Conservation (phyloP, 768 basidiomycete species). For the Mycena olivaceomarginata region DNA sequence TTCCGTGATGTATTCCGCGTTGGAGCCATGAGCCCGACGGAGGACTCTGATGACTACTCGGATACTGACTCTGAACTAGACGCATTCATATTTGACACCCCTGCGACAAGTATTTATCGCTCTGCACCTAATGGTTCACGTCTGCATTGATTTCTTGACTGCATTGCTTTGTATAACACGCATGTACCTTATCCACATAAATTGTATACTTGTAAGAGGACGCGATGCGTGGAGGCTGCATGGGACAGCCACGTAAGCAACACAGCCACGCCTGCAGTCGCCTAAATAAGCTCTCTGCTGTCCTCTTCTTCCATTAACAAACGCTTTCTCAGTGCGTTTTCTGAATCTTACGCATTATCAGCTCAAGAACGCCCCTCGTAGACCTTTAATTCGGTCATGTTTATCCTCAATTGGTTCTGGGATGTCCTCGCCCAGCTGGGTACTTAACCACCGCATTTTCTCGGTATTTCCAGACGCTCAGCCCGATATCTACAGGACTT, state of each 20-base stretch:
- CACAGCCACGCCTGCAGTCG: neutral
- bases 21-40: conserved; percentile 58
- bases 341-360: too few species aligned
- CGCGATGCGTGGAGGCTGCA: conserved; percentile 10
- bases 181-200: conserved; percentile 36
- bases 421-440: conserved; percentile 96
- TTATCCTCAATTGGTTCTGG: conserved; percentile 97
- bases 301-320: too few species aligned
- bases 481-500: conserved; percentile 72
- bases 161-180: conserved; percentile 12
- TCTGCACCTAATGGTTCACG: conserved; percentile 66
- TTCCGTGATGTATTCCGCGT: conserved; percentile 87
- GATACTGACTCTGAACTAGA: conserved; percentile 70
- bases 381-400: conserved; percentile 68
- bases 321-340: too few species aligned
- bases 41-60: conserved; percentile 69
- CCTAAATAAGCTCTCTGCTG: too few species aligned
- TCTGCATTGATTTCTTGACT: conserved; percentile 40
- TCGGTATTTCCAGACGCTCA: neutral
- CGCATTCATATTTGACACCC: conserved; percentile 79
- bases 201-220: neutral
- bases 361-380: too few species aligned
- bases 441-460: conserved; percentile 59
- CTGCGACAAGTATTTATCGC: conserved; percentile 58
- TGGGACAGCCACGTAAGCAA: conserved; percentile 33